phyloP scores from a whole-genome alignment of 345 rosid species.

The Heritiera littoralis region DNA sequence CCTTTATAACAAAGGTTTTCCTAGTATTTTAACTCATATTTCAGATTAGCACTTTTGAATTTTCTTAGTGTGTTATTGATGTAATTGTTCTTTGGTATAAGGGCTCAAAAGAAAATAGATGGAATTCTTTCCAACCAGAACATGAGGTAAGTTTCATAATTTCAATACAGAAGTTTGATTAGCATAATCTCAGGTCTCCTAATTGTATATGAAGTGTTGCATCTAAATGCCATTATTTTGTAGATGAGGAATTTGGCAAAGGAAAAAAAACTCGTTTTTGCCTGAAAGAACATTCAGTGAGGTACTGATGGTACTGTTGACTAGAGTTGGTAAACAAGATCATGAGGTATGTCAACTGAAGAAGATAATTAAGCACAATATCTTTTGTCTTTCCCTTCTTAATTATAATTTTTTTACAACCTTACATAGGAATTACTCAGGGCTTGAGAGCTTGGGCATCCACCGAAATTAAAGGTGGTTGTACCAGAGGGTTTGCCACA shows the following conservation, averaged over 20 bases:
- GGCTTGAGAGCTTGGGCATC: slow-evolving; percentile 48
- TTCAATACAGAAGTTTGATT: not conserved
- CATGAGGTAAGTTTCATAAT: slow-evolving; percentile 48
- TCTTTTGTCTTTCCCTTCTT: not conserved
- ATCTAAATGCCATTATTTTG: not conserved
- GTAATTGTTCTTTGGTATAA: slow-evolving; percentile 44
- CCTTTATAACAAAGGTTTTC: slow-evolving; percentile 52
- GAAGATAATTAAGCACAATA: not conserved
- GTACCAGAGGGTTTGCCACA: slow-evolving; percentile 10
- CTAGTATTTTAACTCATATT: slow-evolving; percentile 12
- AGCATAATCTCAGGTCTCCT: too few relatives aligned
- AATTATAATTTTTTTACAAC: not conserved
- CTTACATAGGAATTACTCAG: slow-evolving; percentile 31
- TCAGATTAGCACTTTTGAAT: not conserved
- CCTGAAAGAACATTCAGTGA: slow-evolving; percentile 41
- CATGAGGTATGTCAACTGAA: slow-evolving; percentile 42
- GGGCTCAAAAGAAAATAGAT: slow-evolving; percentile 90
- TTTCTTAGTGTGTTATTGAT: slow-evolving; percentile 24
- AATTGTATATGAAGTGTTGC: not conserved
- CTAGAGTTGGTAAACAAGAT: slow-evolving; percentile 40
- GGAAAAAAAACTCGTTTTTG: slow-evolving; percentile 35
- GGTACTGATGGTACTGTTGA: slow-evolving; percentile 30
- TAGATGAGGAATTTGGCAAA: slow-evolving; percentile 38
- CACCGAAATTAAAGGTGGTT: slow-evolving; percentile 39
- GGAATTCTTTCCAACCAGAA: slow-evolving; percentile 51